These are phyloP conservation scores for Linum usitatissimum DNA, from an alignment of 345 rosid genomes.

Conservation along the genomic window DNA sequence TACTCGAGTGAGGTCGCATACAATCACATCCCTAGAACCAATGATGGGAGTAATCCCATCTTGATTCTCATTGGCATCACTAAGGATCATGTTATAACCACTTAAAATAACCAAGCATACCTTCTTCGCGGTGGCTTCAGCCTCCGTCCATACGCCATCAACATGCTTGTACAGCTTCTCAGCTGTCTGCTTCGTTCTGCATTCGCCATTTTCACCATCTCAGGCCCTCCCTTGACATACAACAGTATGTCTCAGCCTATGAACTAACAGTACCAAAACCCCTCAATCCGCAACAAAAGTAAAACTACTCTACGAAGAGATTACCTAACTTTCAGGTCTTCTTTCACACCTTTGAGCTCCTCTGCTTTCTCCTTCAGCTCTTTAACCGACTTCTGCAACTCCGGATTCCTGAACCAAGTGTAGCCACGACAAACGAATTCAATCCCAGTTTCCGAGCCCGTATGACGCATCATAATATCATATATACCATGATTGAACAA, in stretches of 20 bases:
- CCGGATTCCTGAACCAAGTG: constrained; percentile 47
- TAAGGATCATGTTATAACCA: no score
- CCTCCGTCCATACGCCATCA: constrained; percentile 81
- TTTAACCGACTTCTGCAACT: constrained; percentile 64
- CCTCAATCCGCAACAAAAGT: background rate
- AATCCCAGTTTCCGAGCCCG: background rate
- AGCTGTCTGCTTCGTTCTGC: constrained; percentile 88
- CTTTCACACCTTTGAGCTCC: constrained; percentile 57
- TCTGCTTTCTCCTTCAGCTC: constrained; percentile 67
- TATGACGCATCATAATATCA: background rate
- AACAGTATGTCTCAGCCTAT: constrained; percentile 46
- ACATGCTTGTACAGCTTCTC: constrained; percentile 83
- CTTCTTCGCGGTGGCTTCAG: constrained; percentile 86
- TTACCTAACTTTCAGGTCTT: constrained; percentile 72
- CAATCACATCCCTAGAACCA: no score
- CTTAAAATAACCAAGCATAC: constrained; percentile 18
- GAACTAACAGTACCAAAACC: constrained; percentile 26
- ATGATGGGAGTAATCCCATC: no score
- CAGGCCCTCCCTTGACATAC: constrained; percentile 61
- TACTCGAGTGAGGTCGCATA: no score
- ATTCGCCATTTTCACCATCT: constrained; percentile 56
- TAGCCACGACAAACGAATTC: background rate
- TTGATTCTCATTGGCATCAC: no score
- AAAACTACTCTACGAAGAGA: background rate
- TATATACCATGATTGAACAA: background rate